Conservation (phyloP, 2,329 filamentous ascomycete species). For the Venturia carpophila region DNA sequence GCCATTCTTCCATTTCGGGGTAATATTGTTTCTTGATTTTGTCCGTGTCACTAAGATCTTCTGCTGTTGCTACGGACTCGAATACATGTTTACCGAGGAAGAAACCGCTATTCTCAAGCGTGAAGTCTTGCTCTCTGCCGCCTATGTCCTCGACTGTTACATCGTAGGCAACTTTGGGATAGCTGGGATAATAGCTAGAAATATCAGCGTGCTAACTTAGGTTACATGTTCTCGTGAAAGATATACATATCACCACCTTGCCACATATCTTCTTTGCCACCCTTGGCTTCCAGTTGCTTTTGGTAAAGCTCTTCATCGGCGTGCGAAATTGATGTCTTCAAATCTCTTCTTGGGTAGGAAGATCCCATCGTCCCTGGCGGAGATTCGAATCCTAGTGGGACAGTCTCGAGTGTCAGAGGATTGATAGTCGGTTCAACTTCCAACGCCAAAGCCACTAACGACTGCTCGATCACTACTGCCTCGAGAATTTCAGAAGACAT, state of each 20-base stretch:
- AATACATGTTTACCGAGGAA: constrained; percentile 15
- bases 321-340: constrained; percentile 13
- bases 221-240: not conserved
- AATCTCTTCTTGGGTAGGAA: constrained; percentile 11
- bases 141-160: constrained; percentile 16
- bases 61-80: not conserved
- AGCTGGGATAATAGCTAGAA: constrained; percentile 18
- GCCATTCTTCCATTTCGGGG: constrained; percentile 19
- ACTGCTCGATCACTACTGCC: not conserved
- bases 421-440: not conserved
- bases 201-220: not conserved
- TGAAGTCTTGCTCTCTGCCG: constrained; percentile 19
- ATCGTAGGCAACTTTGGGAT: constrained; percentile 16
- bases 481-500: not conserved
- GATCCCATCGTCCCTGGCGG: not conserved
- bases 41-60: constrained; percentile 17
- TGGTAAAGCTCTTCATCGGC: constrained; percentile 17
- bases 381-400: not conserved
- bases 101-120: constrained; percentile 19
- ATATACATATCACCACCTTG: constrained; percentile 19
- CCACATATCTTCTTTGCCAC: constrained; percentile 19
- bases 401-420: not conserved
- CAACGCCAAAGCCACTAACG: not conserved
- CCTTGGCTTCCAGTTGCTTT: constrained; percentile 13
- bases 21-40: constrained; percentile 19